These are phyloP conservation scores for Boletus coffeatus DNA, from an alignment of 1,284 basidiomycete species.

Conservation along the genomic window DNA sequence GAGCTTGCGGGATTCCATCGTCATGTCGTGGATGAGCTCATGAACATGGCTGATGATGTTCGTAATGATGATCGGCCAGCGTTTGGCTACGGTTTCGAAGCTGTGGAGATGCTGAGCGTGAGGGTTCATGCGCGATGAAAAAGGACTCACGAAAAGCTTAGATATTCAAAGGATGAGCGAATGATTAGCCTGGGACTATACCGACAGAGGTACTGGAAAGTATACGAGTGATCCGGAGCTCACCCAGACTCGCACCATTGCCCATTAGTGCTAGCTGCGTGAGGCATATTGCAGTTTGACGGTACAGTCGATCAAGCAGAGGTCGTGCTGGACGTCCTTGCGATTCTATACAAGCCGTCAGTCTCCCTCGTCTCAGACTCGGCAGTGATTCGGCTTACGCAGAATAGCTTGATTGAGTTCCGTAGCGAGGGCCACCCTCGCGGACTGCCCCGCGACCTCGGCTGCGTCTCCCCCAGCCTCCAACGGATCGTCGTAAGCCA, in stretches of 20 bases:
- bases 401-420: constrained; percentile 79
- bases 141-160: constrained; percentile 45
- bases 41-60: constrained; percentile 71
- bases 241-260: constrained; percentile 55
- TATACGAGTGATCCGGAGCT: constrained; percentile 12
- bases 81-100: constrained; percentile 51
- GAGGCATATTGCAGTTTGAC: constrained; percentile 62
- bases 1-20: constrained; percentile 22
- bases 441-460: constrained; percentile 60
- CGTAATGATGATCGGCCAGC: constrained; percentile 92
- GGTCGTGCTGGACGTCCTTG: constrained; percentile 68
- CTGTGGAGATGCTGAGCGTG: constrained; percentile 35
- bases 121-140: not conserved
- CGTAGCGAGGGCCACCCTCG: constrained; percentile 60
- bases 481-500: constrained; percentile 72
- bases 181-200: constrained; percentile 4
- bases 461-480: constrained; percentile 57
- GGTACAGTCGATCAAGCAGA: constrained; percentile 67
- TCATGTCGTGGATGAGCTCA: constrained; percentile 49
- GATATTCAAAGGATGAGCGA: not conserved
- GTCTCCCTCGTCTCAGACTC: constrained; percentile 1
- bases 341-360: constrained; percentile 48
- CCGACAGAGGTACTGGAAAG: not conserved
- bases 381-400: constrained; percentile 42
- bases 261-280: constrained; percentile 64